phyloP scores from a whole-genome alignment of 352 stramenopile species.

The Pythium brachiatum region DNA sequence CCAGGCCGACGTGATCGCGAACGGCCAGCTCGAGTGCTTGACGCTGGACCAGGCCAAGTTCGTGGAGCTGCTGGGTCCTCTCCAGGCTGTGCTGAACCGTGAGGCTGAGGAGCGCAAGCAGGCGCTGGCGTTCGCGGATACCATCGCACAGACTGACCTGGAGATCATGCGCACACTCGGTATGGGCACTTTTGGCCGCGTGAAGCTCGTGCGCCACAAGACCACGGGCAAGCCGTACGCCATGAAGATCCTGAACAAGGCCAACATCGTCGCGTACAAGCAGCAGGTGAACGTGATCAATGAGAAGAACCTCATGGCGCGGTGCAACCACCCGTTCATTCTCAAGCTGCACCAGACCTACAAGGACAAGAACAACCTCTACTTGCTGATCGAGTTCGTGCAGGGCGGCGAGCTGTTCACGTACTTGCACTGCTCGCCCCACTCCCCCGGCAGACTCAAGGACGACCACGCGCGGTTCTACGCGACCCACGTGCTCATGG shows the following conservation, averaged over 20 bases:
- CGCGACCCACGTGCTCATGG: constrained; percentile 85
- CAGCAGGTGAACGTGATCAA: constrained; percentile 98
- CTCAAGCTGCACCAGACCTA: constrained; percentile 96
- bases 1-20: constrained; percentile 69
- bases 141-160: constrained; percentile 65
- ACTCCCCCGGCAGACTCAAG: constrained; percentile 41
- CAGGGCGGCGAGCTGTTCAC: constrained; percentile 94
- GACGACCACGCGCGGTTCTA: constrained; percentile 90
- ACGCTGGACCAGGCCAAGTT: constrained; percentile 87
- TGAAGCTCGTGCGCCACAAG: constrained; percentile 91
- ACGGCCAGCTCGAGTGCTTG: constrained; percentile 80
- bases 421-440: constrained; percentile 84
- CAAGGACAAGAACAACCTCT: constrained; percentile 93
- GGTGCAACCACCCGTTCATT: constrained; percentile 97
- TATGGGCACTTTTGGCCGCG: constrained; percentile 95
- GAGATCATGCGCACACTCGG: constrained; percentile 92
- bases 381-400: constrained; percentile 98
- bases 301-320: constrained; percentile 97
- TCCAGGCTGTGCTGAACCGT: constrained; percentile 49
- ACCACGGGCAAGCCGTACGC: constrained; percentile 88
- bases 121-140: constrained; percentile 9
- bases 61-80: constrained; percentile 75
- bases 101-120: constrained; percentile 44
- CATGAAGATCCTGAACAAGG: constrained; percentile 96
- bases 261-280: constrained; percentile 94